These are phyloP conservation scores for Papiliotrema terrestris DNA, from an alignment of 1,284 basidiomycete genomes.

Conservation along the genomic window DNA sequence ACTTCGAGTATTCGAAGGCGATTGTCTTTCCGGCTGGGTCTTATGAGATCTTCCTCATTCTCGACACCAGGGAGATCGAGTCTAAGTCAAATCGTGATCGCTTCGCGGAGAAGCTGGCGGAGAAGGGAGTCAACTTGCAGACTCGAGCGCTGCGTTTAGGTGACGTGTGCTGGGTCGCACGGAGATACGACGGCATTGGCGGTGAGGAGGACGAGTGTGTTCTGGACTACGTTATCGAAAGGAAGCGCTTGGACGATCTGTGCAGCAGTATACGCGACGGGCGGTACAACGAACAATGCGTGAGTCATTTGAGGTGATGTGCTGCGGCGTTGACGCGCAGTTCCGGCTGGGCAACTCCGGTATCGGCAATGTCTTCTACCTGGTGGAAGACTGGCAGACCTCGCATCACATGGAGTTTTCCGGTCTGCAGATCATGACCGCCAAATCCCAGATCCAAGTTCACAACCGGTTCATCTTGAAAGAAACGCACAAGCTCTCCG, in stretches of 20 bases:
- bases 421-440: slow-evolving; percentile 46
- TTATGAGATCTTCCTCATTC: slow-evolving; percentile 55
- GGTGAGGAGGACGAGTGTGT: slow-evolving; percentile 52
- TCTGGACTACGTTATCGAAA: slow-evolving; percentile 57
- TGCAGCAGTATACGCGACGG: slow-evolving; percentile 54
- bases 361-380: slow-evolving; percentile 54
- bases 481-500: slow-evolving; percentile 52
- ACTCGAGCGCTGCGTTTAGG: slow-evolving; percentile 54
- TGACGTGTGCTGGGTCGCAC: slow-evolving; percentile 58
- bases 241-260: slow-evolving; percentile 58
- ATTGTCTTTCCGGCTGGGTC: slow-evolving; percentile 50
- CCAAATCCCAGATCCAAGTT: slow-evolving; percentile 55
- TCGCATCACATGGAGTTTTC: slow-evolving; percentile 38
- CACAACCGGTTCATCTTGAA: slow-evolving; percentile 57
- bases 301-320: slow-evolving; percentile 23
- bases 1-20: slow-evolving; percentile 41
- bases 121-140: slow-evolving; percentile 51
- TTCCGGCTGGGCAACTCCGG: slow-evolving; percentile 53
- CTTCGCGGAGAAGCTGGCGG: slow-evolving; percentile 39
- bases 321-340: slow-evolving; percentile 31
- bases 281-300: slow-evolving; percentile 57
- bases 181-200: slow-evolving; percentile 37
- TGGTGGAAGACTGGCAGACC: slow-evolving; percentile 56
- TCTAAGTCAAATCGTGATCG: slow-evolving; percentile 45
- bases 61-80: slow-evolving; percentile 56